Base-by-base conservation (phyloP, 2,329 filamentous ascomycete species). In the Verticillium longisporum region DNA sequence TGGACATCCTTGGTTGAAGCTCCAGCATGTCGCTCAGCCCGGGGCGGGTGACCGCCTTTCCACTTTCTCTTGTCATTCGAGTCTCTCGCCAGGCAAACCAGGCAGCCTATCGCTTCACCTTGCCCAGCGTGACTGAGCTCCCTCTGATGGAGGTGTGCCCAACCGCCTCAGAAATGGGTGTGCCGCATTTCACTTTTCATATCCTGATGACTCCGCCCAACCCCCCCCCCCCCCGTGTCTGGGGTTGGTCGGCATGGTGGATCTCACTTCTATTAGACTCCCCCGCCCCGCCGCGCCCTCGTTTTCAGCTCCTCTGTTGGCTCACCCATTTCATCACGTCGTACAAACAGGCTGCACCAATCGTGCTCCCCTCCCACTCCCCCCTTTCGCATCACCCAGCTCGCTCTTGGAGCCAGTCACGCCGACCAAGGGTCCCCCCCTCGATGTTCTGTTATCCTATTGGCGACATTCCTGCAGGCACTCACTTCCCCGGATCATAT, bases 401-500 rank as follows among this genome's bases (percentile, higher is more conserved):
- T 41, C 34, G 55, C 55, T 37, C 36, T 54, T 64, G 26, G 62
- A 65, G 63, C 63, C 63, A 62, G 63, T 62, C 62, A 64, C 58
- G 62, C 63, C 62, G 63, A 62, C 62, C 41, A 14, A 36, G 62
- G 56, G 58, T n/a, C 4, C 36, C 4, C 36, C 36, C 18, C 26
- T 15, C 4, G 11, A 56, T 41, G 61, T 61, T 37, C 60, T 41
- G 45, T 53, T 55, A 60, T 59, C 56, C 31, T 53, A 59, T 32
- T 21, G 34, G 15, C 7, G n/a, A 5, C 59, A 57, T 61, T 36
- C 60, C 57, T 55, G 41, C 41, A 59, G 62, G 58, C 59, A 53
- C 56, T 37, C 55, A 32, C 57, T 41, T 41, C 26, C 50, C 26
- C 41, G 13, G 33, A 55, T 56, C 37, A 32, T 56, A 56, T 56